A percentile compares a stretch with the other conserved stretches of the same genome.
These are phyloP conservation scores for Quercus rubra DNA, from an alignment of 306 rosid genomes.

Conservation along the genomic window DNA sequence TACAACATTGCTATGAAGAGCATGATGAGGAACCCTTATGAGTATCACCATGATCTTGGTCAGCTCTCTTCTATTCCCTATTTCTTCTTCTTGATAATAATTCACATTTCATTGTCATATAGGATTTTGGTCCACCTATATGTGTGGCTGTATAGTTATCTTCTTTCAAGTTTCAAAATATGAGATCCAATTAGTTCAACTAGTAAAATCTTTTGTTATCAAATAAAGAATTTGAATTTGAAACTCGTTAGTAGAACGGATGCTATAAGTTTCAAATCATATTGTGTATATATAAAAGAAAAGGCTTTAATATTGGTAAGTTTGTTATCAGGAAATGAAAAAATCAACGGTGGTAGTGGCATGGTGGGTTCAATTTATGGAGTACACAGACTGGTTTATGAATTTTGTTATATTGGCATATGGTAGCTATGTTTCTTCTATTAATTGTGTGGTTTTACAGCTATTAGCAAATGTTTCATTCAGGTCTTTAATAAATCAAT, in stretches of 20 bases:
- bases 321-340: neutral
- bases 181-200: too few relatives aligned
- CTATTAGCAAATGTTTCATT: neutral
- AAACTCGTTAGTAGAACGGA: too few relatives aligned
- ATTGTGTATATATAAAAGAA: too few relatives aligned
- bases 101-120: neutral
- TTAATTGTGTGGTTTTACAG: neutral
- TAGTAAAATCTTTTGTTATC: too few relatives aligned
- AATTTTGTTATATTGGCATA: neutral
- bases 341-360: neutral
- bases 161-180: too few relatives aligned
- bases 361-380: neutral
- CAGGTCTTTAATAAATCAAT: neutral
- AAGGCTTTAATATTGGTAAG: neutral
- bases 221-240: too few relatives aligned
- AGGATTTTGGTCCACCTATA: neutral
- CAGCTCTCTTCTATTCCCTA: constrained; percentile 36
- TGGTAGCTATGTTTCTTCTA: too few relatives aligned
- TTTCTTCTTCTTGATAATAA: neutral
- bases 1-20: constrained; percentile 83
- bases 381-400: neutral
- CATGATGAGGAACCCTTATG: constrained; percentile 94
- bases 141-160: neutral
- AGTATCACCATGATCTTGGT: constrained; percentile 96
- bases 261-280: too few relatives aligned